These are phyloP conservation scores for Astrephomene gubernaculifera DNA, from an alignment of 139 green algal species.

Conservation along the genomic window DNA sequence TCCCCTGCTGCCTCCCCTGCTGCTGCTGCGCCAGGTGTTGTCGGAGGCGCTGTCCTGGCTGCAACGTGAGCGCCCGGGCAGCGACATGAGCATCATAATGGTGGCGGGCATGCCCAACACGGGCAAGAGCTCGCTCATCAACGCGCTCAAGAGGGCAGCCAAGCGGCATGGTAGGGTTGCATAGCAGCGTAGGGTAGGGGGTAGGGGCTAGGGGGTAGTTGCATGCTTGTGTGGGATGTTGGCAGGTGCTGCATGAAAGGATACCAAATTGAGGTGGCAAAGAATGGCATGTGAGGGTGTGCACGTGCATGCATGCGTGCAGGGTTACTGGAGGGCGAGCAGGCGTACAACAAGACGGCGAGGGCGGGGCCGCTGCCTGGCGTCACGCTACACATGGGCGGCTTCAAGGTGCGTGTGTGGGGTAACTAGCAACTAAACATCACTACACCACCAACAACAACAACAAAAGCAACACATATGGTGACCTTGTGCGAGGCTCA, in stretches of 20 bases:
- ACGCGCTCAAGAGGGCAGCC: slow-evolving; percentile 46
- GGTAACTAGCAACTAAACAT: background rate
- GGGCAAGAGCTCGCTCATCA: slow-evolving; percentile 59
- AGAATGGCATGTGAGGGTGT: too few species aligned
- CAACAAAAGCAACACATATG: too few species aligned
- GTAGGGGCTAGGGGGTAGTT: background rate
- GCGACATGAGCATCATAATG: slow-evolving; percentile 49
- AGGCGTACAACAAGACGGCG: slow-evolving; percentile 38
- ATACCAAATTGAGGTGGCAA: too few species aligned
- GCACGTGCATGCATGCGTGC: too few species aligned
- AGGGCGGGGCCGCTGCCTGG: slow-evolving; percentile 32
- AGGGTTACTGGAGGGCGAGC: slow-evolving; percentile 42
- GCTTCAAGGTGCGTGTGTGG: slow-evolving; percentile 18
- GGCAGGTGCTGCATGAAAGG: too few species aligned
- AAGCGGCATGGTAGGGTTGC: slow-evolving; percentile 12
- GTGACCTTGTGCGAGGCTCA: background rate
- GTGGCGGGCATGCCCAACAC: slow-evolving; percentile 58
- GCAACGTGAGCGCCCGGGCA: background rate
- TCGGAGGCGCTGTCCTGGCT: slow-evolving; percentile 37
- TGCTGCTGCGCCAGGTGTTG: slow-evolving; percentile 17
- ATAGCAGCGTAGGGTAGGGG: background rate
- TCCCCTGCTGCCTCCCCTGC: background rate
- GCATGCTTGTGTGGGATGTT: too few species aligned
- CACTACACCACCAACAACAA: background rate
- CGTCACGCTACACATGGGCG: slow-evolving; percentile 14